These are phyloP conservation scores for Zanthoxylum bungeanum DNA, from an alignment of 345 rosid species.

Conservation along the genomic window DNA sequence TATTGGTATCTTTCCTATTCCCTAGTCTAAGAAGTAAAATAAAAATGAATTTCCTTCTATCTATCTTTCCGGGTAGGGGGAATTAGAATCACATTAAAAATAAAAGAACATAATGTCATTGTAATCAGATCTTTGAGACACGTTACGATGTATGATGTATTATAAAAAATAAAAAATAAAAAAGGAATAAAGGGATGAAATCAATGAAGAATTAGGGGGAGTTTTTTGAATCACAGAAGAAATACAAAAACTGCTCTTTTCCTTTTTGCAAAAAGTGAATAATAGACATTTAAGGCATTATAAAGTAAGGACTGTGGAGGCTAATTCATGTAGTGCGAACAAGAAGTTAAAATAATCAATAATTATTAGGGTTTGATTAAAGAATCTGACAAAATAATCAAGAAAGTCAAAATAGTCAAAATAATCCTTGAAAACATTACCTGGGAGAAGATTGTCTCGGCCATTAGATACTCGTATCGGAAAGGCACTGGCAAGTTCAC, in stretches of 20 bases:
- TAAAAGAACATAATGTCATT: neutral
- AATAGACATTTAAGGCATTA: too few relatives aligned
- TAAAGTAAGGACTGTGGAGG: too few relatives aligned
- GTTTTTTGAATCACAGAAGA: too few relatives aligned
- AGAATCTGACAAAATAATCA: too few relatives aligned
- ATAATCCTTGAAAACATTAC: conserved; percentile 48
- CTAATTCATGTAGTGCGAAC: too few relatives aligned
- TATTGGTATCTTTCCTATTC: neutral
- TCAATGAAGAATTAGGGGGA: neutral
- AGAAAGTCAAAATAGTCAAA: too few relatives aligned
- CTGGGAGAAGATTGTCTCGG: conserved; percentile 98
- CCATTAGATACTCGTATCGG: conserved; percentile 96
- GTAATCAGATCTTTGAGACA: neutral
- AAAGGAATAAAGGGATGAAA: neutral
- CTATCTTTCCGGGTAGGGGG: neutral
- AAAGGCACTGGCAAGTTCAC: conserved; percentile 94
- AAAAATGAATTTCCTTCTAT: neutral
- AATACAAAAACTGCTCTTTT: too few relatives aligned
- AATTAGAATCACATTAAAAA: neutral
- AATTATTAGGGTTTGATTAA: too few relatives aligned
- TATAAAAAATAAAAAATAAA: too few relatives aligned
- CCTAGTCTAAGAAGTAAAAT: conserved; percentile 1
- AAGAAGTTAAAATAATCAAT: too few relatives aligned
- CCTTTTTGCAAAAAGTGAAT: too few relatives aligned
- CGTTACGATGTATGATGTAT: neutral